Conservation (phyloP, 306 rosid genomes). For the Gleditsia sinensis region DNA sequence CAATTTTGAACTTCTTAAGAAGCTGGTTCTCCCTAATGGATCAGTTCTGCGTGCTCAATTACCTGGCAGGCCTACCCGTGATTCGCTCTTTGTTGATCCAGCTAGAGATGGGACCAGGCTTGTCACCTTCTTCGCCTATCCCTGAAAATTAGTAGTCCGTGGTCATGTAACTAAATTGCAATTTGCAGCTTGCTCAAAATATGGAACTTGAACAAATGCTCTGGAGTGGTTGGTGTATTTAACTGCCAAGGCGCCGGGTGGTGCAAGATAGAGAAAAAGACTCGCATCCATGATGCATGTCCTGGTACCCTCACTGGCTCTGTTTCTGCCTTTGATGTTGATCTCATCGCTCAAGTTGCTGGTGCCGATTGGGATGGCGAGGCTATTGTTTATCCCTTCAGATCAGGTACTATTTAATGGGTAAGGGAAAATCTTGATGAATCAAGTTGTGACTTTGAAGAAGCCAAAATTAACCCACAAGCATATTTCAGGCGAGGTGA, state of each 20-base stretch:
- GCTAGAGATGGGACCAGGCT: conserved; percentile 92
- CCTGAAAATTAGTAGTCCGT: neutral
- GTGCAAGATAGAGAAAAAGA: conserved; percentile 83
- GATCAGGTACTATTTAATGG: conserved; percentile 58
- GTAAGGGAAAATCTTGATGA: neutral
- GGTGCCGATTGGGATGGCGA: conserved; percentile 81
- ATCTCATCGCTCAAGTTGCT: conserved; percentile 58
- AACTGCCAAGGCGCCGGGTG: conserved; percentile 99
- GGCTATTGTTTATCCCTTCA: conserved; percentile 55
- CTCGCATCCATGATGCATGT: conserved; percentile 68
- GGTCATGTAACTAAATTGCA: conserved; percentile 3
- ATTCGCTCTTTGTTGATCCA: conserved; percentile 82
- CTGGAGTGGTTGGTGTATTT: conserved; percentile 94
- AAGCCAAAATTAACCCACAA: neutral
- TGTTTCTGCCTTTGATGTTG: conserved; percentile 69
- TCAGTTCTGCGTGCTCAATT: conserved; percentile 86
- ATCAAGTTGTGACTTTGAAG: neutral
- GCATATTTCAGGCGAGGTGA: conserved; percentile 59
- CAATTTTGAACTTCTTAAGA: conserved; percentile 85
- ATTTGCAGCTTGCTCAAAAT: conserved; percentile 80
- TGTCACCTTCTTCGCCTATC: neutral
- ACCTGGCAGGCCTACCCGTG: conserved; percentile 90
- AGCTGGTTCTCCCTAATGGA: conserved; percentile 89
- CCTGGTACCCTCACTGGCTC: conserved; percentile 69
- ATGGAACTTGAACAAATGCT: conserved; percentile 88